Conservation (phyloP, 805 yeast genomes). For the Scheffersomyces coipomensis region DNA sequence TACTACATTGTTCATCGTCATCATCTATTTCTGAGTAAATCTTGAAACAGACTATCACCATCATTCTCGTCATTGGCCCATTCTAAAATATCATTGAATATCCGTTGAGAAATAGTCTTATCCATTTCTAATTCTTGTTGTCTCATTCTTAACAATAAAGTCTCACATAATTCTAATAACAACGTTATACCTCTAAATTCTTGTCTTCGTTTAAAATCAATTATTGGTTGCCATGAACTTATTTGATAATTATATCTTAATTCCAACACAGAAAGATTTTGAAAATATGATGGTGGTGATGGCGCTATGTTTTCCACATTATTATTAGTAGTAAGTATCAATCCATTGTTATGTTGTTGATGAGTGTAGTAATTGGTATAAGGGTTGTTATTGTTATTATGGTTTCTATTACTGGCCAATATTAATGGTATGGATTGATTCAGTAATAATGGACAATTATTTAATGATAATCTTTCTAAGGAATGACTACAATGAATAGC, state of each 20-base stretch:
- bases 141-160: conserved; percentile 55
- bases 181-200: conserved; percentile 46
- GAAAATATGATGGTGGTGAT: conserved; percentile 44
- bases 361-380: too few species aligned
- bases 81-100: conserved; percentile 59
- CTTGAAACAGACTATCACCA: conserved; percentile 16
- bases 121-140: conserved; percentile 62
- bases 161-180: conserved; percentile 77
- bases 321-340: neutral
- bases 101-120: conserved; percentile 50
- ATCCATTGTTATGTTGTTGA: too few species aligned
- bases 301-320: too few species aligned
- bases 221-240: conserved; percentile 59
- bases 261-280: conserved; percentile 70
- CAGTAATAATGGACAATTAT: conserved; percentile 63
- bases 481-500: conserved; percentile 49
- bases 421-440: conserved; percentile 57
- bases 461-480: conserved; percentile 68
- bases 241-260: conserved; percentile 60
- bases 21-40: conserved; percentile 1
- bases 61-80: conserved; percentile 59
- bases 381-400: neutral
- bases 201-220: conserved; percentile 62
- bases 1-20: too few species aligned
- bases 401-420: conserved; percentile 11